Evolutionary conservation across 139 green algal species (phyloP).

Genomic region (Haematococcus lacustris): DNA sequence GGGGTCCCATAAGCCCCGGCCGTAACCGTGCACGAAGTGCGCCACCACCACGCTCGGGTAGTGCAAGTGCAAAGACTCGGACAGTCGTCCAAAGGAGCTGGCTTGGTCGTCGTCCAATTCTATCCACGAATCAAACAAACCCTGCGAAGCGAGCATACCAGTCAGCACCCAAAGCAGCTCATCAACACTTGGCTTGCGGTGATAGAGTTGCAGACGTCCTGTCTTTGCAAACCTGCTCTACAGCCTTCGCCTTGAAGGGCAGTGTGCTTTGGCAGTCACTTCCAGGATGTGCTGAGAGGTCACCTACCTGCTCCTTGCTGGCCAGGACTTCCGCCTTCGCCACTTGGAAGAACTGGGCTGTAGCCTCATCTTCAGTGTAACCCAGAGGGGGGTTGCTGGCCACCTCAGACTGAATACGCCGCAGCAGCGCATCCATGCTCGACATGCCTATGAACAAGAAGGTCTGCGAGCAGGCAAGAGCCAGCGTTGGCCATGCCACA

Average conservation of each 20-base stretch:
- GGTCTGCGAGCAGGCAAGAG: conserved; percentile 10
- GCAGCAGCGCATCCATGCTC: conserved; percentile 15
- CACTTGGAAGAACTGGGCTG: conserved; percentile 30
- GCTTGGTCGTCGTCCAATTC: conserved; percentile 15
- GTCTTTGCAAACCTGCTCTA: no score
- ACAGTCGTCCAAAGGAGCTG: conserved; percentile 30
- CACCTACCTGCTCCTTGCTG: not conserved
- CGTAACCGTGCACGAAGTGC: conserved; percentile 59
- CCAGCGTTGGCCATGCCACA: no score
- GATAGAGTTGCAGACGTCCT: no score
- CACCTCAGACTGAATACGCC: conserved; percentile 22
- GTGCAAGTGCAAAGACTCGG: conserved; percentile 39
- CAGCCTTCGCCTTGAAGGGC: no score
- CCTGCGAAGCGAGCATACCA: not conserved
- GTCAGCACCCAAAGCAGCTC: no score
- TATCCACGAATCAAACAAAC: conserved; percentile 41
- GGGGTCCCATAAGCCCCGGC: conserved; percentile 59
- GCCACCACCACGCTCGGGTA: conserved; percentile 43
- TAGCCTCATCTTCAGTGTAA: conserved; percentile 50
- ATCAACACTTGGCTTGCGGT: no score
- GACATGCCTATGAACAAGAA: conserved; percentile 38
- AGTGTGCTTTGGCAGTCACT: no score
- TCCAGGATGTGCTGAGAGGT: no score
- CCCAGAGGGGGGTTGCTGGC: conserved; percentile 39
- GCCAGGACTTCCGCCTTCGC: conserved; percentile 37